phyloP scores from a whole-genome alignment of 352 stramenopile genomes.

The Halophytophthora polymorphica region DNA sequence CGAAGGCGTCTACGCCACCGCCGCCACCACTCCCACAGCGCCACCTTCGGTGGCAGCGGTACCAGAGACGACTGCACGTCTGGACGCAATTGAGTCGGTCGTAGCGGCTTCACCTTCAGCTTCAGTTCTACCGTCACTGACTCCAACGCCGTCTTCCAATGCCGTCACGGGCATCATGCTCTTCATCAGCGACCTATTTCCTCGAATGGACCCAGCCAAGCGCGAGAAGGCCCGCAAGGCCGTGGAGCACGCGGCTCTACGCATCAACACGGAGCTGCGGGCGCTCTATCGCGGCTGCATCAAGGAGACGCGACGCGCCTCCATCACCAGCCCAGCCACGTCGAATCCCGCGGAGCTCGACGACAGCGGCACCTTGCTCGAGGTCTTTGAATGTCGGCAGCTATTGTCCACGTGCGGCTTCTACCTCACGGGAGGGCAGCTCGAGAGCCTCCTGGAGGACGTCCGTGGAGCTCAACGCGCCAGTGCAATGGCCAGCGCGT shows the following conservation, averaged over 20 bases:
- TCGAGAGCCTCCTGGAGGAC: slow-evolving; percentile 34
- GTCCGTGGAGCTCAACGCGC: slow-evolving; percentile 38
- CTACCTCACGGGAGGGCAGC: slow-evolving; percentile 31
- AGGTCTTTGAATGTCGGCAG: slow-evolving; percentile 48
- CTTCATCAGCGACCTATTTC: slow-evolving; percentile 53
- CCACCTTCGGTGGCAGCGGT: slow-evolving; percentile 11
- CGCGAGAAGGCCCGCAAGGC: slow-evolving; percentile 46
- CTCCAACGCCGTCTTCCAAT: slow-evolving; percentile 9
- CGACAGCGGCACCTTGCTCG: slow-evolving; percentile 34
- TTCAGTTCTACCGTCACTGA: neutral
- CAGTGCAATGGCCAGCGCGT: slow-evolving; percentile 17
- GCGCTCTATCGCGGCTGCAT: slow-evolving; percentile 56
- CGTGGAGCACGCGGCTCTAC: slow-evolving; percentile 47
- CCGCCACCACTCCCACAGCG: neutral
- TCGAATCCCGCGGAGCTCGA: slow-evolving; percentile 6
- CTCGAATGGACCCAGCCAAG: slow-evolving; percentile 11
- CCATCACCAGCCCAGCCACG: neutral
- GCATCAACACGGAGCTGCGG: slow-evolving; percentile 62
- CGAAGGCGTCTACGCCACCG: slow-evolving; percentile 24
- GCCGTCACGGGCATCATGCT: slow-evolving; percentile 36
- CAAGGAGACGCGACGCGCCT: slow-evolving; percentile 18
- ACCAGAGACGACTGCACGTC: neutral
- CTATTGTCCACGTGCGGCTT: slow-evolving; percentile 45
- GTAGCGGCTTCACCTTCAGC: slow-evolving; percentile 4
- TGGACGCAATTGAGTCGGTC: slow-evolving; percentile 2